phyloP scores from a whole-genome alignment of 177 flowering plant species.

The Telopea speciosissima region DNA sequence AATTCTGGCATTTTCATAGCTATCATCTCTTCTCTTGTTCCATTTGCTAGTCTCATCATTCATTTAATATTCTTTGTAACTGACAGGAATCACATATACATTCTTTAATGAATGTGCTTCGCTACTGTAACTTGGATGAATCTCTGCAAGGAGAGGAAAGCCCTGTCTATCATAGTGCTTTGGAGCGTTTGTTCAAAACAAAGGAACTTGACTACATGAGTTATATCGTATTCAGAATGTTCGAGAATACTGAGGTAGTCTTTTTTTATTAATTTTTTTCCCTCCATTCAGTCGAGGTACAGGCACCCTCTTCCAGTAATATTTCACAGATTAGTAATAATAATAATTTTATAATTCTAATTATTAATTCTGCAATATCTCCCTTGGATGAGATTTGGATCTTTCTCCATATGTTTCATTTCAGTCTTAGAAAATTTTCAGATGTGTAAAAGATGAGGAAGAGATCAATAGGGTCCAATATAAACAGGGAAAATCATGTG shows the following conservation, averaged over 20 bases:
- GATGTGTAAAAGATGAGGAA: too few species aligned
- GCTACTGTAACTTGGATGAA: constrained; percentile 97
- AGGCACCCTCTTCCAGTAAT: too few species aligned
- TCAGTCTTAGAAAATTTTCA: too few species aligned
- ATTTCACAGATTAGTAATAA: too few species aligned
- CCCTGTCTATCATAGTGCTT: constrained; percentile 70
- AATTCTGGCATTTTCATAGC: background rate
- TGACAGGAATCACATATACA: constrained; percentile 98
- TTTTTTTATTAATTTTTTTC: too few species aligned
- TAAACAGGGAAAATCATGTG: too few species aligned
- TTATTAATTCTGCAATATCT: too few species aligned
- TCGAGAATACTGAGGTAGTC: constrained; percentile 86
- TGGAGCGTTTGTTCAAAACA: constrained; percentile 78
- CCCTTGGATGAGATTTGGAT: too few species aligned
- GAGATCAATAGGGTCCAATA: too few species aligned
- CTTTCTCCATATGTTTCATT: background rate
- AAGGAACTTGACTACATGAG: constrained; percentile 99
- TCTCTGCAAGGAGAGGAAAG: constrained; percentile 89
- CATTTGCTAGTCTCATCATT: constrained; percentile 2
- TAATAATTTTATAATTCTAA: too few species aligned
- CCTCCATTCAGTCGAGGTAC: too few species aligned
- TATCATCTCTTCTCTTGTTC: background rate
- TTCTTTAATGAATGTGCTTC: constrained; percentile 96
- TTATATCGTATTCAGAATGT: constrained; percentile 89
- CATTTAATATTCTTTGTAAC: background rate